Conservation (phyloP, 2,329 filamentous ascomycete species). For the Xylaria sp. region DNA sequence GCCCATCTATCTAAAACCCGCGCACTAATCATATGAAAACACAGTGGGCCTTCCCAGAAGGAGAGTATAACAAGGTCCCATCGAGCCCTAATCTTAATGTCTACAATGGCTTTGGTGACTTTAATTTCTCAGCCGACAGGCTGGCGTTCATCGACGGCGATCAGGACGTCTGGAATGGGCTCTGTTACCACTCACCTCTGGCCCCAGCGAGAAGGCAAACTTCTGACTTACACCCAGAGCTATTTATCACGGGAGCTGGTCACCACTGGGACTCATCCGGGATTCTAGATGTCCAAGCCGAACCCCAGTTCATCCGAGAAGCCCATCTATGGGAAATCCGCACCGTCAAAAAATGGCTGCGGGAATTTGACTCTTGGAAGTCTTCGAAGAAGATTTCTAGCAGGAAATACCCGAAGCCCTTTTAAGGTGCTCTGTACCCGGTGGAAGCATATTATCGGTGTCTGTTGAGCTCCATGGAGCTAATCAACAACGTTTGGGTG, state of each 20-base stretch:
- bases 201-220: slow-evolving; percentile 50
- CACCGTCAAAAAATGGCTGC: slow-evolving; percentile 60
- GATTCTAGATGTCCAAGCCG: slow-evolving; percentile 53
- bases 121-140: slow-evolving; percentile 57
- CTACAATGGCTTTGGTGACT: slow-evolving; percentile 60
- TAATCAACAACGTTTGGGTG: not conserved
- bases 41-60: slow-evolving; percentile 61
- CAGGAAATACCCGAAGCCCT: not conserved
- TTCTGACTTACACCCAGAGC: slow-evolving; percentile 58
- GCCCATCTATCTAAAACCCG: not conserved
- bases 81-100: slow-evolving; percentile 53
- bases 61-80: slow-evolving; percentile 57
- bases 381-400: not conserved
- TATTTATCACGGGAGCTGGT: slow-evolving; percentile 60
- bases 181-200: slow-evolving; percentile 61
- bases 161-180: slow-evolving; percentile 62
- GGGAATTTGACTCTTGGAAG: slow-evolving; percentile 46
- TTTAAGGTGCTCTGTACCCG: not conserved
- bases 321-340: slow-evolving; percentile 62
- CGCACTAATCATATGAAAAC: slow-evolving; percentile 1
- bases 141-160: slow-evolving; percentile 63
- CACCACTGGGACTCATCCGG: slow-evolving; percentile 63
- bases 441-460: not conserved
- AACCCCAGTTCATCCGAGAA: slow-evolving; percentile 62
- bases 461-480: not conserved